A percentile compares a stretch with the other conserved stretches of the same genome.
These are phyloP conservation scores for Chlorophyllum brunneum DNA, from an alignment of 768 basidiomycete genomes.

Conservation along the genomic window DNA sequence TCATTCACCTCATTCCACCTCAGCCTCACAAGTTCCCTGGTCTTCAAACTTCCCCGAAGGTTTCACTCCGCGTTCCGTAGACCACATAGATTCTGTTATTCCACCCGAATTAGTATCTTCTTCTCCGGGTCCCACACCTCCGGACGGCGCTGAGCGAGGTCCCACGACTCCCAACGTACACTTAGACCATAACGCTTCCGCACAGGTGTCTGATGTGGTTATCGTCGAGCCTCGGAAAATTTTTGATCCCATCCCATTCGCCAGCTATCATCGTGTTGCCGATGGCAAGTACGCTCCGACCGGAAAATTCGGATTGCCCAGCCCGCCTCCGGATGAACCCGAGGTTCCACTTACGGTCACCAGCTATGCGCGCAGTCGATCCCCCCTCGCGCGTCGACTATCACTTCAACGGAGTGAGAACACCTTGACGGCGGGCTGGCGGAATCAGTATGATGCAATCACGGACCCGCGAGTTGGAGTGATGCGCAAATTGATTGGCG, in stretches of 20 bases:
- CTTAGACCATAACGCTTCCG: conserved; percentile 27
- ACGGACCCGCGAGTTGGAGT: conserved; percentile 75
- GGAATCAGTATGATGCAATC: conserved; percentile 46
- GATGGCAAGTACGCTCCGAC: conserved; percentile 67
- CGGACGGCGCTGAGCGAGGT: conserved; percentile 31
- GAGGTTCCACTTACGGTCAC: conserved; percentile 16
- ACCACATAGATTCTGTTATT: conserved; percentile 21
- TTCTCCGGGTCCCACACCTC: conserved; percentile 49
- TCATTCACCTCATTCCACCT: conserved; percentile 10
- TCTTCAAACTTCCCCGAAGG: conserved; percentile 18
- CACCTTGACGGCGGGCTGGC: conserved; percentile 37
- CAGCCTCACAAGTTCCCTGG: conserved; percentile 5
- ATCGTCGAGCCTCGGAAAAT: conserved; percentile 10
- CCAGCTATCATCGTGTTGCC: conserved; percentile 51
- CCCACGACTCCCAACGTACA: conserved; percentile 55
- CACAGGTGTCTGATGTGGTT: conserved; percentile 17
- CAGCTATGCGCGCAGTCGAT: conserved; percentile 8
- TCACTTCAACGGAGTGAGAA: neutral
- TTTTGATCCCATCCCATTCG: conserved; percentile 78
- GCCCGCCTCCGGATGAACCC: conserved; percentile 53
- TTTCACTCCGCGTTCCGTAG: conserved; percentile 25
- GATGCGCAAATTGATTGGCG: conserved; percentile 62
- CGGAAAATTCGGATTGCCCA: conserved; percentile 72
- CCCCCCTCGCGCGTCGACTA: conserved; percentile 13
- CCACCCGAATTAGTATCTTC: conserved; percentile 42